A percentile compares a stretch with the other conserved stretches of the same genome.
Evolutionary conservation across 2,329 filamentous ascomycete genomes (phyloP).

Genomic region (Ophiostoma sp.): DNA sequence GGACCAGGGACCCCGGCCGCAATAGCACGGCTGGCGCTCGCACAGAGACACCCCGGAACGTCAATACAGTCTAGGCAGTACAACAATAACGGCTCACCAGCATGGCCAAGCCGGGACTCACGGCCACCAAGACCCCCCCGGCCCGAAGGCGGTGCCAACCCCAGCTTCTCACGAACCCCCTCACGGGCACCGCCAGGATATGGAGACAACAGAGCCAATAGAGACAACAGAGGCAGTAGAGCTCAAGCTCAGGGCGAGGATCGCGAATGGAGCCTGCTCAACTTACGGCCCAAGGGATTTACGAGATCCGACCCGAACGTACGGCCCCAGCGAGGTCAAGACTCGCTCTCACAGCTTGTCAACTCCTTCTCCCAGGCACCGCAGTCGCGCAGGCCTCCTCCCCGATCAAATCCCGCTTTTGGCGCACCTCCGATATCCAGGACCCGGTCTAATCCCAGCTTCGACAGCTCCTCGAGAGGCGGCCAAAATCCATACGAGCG

Average conservation of each 20-base stretch:
- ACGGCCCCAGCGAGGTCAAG: not conserved
- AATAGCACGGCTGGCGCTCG: not conserved
- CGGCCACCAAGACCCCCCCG: conserved; percentile 4
- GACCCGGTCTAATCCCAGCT: not conserved
- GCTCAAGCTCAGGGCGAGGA: not conserved
- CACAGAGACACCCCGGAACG: not conserved
- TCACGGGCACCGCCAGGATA: not conserved
- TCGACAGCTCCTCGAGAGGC: not conserved
- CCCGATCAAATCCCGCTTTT: not conserved
- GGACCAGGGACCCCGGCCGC: not conserved
- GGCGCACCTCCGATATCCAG: not conserved
- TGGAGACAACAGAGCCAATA: not conserved
- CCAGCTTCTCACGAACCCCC: not conserved
- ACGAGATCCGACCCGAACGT: not conserved
- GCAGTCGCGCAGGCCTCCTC: not conserved
- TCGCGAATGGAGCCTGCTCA: conserved; percentile 16
- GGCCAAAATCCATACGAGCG: not conserved
- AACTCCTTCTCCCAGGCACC: not conserved
- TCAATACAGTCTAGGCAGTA: conserved; percentile 17
- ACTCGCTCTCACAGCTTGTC: not conserved
- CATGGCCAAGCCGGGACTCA: conserved; percentile 5
- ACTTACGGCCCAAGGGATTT: not conserved
- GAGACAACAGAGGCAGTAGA: not conserved
- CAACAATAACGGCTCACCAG: not conserved
- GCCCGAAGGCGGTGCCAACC: not conserved